phyloP scores from a whole-genome alignment of 208 protist genomes.

The Wallacemonas sp. region DNA sequence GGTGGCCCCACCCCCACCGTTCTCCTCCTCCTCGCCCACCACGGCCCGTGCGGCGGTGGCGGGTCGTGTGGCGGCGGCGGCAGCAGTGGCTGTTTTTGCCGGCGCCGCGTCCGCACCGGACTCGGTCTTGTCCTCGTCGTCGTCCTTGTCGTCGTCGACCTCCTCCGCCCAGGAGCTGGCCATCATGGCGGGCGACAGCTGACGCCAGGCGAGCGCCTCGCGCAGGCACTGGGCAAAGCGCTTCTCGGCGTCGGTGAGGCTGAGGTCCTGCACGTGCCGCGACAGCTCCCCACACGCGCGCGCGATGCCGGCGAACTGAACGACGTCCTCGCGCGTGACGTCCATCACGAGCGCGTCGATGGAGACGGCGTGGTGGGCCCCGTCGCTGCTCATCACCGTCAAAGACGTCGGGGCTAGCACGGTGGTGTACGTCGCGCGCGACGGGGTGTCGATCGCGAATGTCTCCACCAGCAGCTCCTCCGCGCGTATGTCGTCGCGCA shows the following conservation, averaged over 20 bases:
- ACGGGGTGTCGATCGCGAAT: constrained; percentile 17
- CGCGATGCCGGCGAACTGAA: constrained; percentile 33
- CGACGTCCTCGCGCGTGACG: constrained; percentile 37
- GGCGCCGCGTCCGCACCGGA: constrained; percentile 4
- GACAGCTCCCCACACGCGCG: constrained; percentile 27
- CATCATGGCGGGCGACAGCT: constrained; percentile 15
- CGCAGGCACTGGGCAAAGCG: constrained; percentile 34
- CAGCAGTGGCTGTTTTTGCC: no score
- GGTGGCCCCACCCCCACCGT: background rate
- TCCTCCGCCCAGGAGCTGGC: background rate
- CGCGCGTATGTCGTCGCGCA: constrained; percentile 27
- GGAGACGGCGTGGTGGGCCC: constrained; percentile 45
- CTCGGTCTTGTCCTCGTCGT: background rate
- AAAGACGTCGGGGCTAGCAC: constrained; percentile 43
- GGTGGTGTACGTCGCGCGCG: constrained; percentile 34
- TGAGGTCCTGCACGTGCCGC: constrained; percentile 28
- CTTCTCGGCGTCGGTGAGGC: constrained; percentile 34
- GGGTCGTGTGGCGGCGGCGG: no score
- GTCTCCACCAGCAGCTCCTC: constrained; percentile 24
- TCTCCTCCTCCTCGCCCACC: background rate
- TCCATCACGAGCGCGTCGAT: constrained; percentile 36
- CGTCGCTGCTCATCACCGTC: constrained; percentile 28
- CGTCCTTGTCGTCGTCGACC: background rate
- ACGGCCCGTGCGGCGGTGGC: no score
- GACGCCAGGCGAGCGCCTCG: constrained; percentile 36